A percentile compares a stretch with the other conserved stretches of the same genome.
Conservation (phyloP, 805 yeast genomes). For the Candida coleopterorum region DNA sequence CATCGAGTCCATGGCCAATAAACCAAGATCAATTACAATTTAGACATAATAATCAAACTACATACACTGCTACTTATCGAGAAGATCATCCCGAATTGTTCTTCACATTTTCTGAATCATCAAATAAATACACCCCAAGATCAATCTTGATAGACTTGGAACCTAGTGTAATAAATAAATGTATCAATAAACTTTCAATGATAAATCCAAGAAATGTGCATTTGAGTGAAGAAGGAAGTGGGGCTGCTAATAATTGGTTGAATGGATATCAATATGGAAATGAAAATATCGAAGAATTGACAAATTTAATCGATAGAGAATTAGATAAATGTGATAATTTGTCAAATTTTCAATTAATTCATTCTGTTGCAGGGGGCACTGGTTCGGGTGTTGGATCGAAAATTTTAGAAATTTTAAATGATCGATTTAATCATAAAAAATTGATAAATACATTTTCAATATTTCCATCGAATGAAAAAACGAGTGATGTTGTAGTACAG, state of each 20-base stretch:
- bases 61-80: conserved; percentile 8
- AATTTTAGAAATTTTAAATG: conserved; percentile 71
- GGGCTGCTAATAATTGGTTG: conserved; percentile 97
- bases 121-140: conserved; percentile 80
- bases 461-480: conserved; percentile 71
- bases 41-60: conserved; percentile 4
- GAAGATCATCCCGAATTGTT: conserved; percentile 80
- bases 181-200: conserved; percentile 50
- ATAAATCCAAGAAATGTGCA: conserved; percentile 82
- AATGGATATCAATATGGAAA: conserved; percentile 79
- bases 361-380: conserved; percentile 97
- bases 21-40: conserved; percentile 13
- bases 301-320: conserved; percentile 84
- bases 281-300: conserved; percentile 61
- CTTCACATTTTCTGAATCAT: conserved; percentile 70
- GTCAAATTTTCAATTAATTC: conserved; percentile 86
- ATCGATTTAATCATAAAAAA: conserved; percentile 74
- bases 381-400: conserved; percentile 94
- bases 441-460: conserved; percentile 80
- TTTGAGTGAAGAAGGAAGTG: conserved; percentile 74
- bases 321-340: conserved; percentile 84
- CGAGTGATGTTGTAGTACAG: conserved; percentile 96
- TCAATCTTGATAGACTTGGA: conserved; percentile 83
- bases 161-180: conserved; percentile 77
- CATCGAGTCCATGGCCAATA: conserved; percentile 35